Percentiles rank a stretch among this genome's conserved stretches.
Conservation (phyloP, 2,329 filamentous ascomycete species). For the Aspergillus costaricaensis region DNA sequence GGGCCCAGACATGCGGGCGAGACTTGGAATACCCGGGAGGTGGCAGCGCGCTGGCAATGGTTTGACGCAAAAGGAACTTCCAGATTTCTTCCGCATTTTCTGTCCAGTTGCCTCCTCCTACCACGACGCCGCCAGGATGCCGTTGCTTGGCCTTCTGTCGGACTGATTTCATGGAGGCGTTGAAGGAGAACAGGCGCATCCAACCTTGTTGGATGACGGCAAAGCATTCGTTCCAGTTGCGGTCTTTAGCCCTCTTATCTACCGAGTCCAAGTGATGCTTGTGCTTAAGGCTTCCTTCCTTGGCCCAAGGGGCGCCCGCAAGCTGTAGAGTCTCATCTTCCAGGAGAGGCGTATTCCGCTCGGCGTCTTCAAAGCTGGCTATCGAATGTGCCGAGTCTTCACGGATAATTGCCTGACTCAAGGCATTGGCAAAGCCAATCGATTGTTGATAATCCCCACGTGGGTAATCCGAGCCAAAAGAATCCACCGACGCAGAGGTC, state of each 20-base stretch:
- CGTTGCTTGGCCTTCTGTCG: slow-evolving; percentile 61
- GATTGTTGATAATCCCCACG: slow-evolving; percentile 88
- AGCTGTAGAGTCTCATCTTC: slow-evolving; percentile 93
- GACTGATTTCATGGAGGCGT: slow-evolving; percentile 70
- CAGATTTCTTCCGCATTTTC: slow-evolving; percentile 91
- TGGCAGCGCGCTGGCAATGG: slow-evolving; percentile 85
- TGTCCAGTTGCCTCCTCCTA: slow-evolving; percentile 97
- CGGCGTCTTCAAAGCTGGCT: slow-evolving; percentile 60
- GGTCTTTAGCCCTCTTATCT: slow-evolving; percentile 89
- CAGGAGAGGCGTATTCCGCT: slow-evolving; percentile 66
- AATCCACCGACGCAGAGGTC: slow-evolving; percentile 89
- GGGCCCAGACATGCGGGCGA: slow-evolving; percentile 88
- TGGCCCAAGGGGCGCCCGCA: slow-evolving; percentile 94
- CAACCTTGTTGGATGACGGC: slow-evolving; percentile 94
- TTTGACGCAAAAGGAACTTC: slow-evolving; percentile 84
- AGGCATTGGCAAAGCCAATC: slow-evolving; percentile 93
- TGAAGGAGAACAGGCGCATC: slow-evolving; percentile 92
- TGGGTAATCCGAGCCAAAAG: slow-evolving; percentile 74
- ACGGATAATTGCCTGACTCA: slow-evolving; percentile 94
- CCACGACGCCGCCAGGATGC: slow-evolving; percentile 64
- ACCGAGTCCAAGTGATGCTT: slow-evolving; percentile 92
- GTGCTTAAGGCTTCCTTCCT: slow-evolving; percentile 93
- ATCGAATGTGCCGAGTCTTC: slow-evolving; percentile 63
- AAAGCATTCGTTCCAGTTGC: slow-evolving; percentile 94
- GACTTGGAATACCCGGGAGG: slow-evolving; percentile 89